Evolutionary conservation across 2,329 filamentous ascomycete species (phyloP).

Genomic region (Fusarium azukiicola): DNA sequence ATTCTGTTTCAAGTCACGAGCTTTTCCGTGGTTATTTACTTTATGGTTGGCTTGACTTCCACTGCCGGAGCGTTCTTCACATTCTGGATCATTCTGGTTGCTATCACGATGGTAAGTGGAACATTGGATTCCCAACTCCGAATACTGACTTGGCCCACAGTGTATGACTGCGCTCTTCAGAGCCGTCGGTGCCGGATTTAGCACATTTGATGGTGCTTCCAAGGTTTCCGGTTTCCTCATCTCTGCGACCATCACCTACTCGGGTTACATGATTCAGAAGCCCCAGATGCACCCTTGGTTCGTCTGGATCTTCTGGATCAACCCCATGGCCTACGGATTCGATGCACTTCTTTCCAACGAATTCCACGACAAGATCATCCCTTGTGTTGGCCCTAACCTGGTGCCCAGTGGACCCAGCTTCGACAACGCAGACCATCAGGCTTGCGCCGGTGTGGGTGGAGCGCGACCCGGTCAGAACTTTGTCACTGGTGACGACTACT

Average conservation of each 20-base stretch:
- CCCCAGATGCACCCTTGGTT: slow-evolving; percentile 83
- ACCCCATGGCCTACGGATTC: slow-evolving; percentile 86
- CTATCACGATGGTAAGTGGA: slow-evolving; percentile 71
- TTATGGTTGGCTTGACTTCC: slow-evolving; percentile 78
- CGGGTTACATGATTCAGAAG: slow-evolving; percentile 82
- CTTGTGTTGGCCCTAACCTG: slow-evolving; percentile 72
- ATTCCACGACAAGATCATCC: slow-evolving; percentile 78
- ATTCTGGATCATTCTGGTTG: slow-evolving; percentile 76
- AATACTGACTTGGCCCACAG: slow-evolving; percentile 48
- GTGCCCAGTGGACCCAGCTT: slow-evolving; percentile 75
- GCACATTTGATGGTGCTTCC: slow-evolving; percentile 78
- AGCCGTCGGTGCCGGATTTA: slow-evolving; percentile 75
- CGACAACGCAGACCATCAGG: slow-evolving; percentile 64
- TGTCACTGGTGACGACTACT: slow-evolving; percentile 79
- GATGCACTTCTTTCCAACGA: slow-evolving; percentile 86
- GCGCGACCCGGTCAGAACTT: slow-evolving; percentile 70
- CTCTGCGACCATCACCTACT: slow-evolving; percentile 78
- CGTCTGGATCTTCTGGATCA: slow-evolving; percentile 82
- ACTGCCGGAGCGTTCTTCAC: slow-evolving; percentile 80
- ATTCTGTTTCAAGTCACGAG: slow-evolving; percentile 77
- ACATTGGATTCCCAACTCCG: accelerated
- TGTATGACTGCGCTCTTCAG: slow-evolving; percentile 80
- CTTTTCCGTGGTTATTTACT: slow-evolving; percentile 81
- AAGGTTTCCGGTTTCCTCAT: slow-evolving; percentile 76
- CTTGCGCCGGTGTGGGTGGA: slow-evolving; percentile 80